phyloP scores from a whole-genome alignment of 495 filamentous ascomycete genomes.

The Bacidia gigantensis region DNA sequence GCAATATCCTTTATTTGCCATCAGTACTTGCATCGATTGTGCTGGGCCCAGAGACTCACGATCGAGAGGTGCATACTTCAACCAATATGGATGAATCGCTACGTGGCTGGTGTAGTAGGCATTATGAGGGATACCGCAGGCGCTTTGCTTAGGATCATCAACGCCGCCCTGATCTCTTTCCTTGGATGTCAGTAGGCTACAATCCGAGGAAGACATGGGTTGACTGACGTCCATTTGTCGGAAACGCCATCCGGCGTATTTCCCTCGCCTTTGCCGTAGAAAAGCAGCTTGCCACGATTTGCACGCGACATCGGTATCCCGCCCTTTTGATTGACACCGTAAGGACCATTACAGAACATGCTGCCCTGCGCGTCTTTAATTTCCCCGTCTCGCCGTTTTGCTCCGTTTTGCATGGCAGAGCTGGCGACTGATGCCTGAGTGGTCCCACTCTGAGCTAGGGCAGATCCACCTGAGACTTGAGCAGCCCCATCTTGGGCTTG shows the following conservation, averaged over 20 bases:
- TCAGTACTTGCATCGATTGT: neutral
- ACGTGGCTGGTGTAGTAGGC: slow-evolving; percentile 16
- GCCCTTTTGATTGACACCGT: neutral
- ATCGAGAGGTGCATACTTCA: slow-evolving; percentile 17
- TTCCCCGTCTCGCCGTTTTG: neutral
- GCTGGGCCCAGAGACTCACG: neutral
- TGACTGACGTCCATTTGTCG: slow-evolving; percentile 2
- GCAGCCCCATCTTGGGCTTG: too few relatives aligned
- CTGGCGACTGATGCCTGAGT: too few relatives aligned
- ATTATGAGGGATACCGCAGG: slow-evolving; percentile 20
- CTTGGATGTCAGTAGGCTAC: neutral
- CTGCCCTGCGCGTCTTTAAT: neutral
- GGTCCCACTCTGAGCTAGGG: too few relatives aligned
- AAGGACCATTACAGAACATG: slow-evolving; percentile 2
- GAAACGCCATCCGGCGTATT: slow-evolving; percentile 5
- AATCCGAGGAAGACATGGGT: neutral
- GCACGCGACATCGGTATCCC: slow-evolving; percentile 3
- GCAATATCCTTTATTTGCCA: slow-evolving; percentile 13
- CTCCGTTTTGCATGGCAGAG: too few relatives aligned
- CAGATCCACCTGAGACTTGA: too few relatives aligned
- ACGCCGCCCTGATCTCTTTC: neutral
- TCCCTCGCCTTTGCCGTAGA: slow-evolving; percentile 7
- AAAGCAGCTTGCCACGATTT: slow-evolving; percentile 2
- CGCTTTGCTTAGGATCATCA: slow-evolving; percentile 9
- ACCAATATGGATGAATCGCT: slow-evolving; percentile 20